Percentiles rank a stretch among this genome's conserved stretches.
phyloP scores from a whole-genome alignment of 177 flowering plant genomes.

The Vitis hybrid region DNA sequence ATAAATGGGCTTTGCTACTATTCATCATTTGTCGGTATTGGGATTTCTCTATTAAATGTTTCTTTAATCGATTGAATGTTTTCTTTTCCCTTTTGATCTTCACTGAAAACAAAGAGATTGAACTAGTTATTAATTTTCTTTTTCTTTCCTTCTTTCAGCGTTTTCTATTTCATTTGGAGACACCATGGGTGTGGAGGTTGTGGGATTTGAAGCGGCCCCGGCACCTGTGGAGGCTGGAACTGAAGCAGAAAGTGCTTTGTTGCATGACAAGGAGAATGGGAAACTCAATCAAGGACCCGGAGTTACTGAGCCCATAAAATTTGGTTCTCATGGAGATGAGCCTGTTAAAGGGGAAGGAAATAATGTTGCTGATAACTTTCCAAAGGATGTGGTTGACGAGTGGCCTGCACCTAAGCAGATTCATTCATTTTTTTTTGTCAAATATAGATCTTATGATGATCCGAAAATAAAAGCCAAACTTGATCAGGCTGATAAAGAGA shows the following conservation, averaged over 20 bases:
- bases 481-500: conserved; percentile 65
- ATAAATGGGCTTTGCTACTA: no score
- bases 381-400: conserved; percentile 78
- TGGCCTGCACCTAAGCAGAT: conserved; percentile 82
- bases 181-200: conserved; percentile 62
- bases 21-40: no score
- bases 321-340: conserved; percentile 63
- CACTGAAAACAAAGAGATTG: no score
- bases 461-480: conserved; percentile 66
- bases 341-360: conserved; percentile 42
- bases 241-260: conserved; percentile 18
- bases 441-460: conserved; percentile 62
- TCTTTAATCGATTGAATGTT: no score
- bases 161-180: conserved; percentile 4
- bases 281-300: conserved; percentile 23
- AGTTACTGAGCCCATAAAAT: conserved; percentile 36
- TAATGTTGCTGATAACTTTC: conserved; percentile 35
- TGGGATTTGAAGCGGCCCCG: conserved; percentile 41
- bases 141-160: not conserved
- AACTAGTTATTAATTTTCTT: not conserved
- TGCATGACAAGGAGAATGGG: conserved; percentile 34
- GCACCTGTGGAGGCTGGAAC: conserved; percentile 28
- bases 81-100: no score
- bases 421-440: conserved; percentile 62
- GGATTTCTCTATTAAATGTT: no score